Conservation (phyloP, 306 rosid genomes). For the Trichosanthes cucumerina region DNA sequence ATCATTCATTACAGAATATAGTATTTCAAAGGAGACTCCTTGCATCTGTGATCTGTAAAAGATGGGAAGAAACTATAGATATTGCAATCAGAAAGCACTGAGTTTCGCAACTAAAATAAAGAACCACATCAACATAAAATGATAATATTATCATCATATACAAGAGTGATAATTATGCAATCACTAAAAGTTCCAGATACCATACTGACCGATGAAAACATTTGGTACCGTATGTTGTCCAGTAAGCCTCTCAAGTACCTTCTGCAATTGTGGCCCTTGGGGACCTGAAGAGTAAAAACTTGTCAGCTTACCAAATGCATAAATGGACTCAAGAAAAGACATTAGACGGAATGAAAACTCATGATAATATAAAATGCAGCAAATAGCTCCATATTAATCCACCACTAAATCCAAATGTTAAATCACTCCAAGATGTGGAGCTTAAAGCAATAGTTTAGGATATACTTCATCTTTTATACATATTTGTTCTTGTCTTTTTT, state of each 20-base stretch:
- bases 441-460: too few relatives aligned
- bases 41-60: not conserved
- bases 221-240: constrained; percentile 97
- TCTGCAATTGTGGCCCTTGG: constrained; percentile 95
- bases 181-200: not conserved
- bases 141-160: not conserved
- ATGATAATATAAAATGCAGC: not conserved
- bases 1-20: not conserved
- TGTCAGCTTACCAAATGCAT: not conserved
- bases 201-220: constrained; percentile 68
- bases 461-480: too few relatives aligned
- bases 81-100: not conserved
- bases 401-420: not conserved
- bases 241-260: constrained; percentile 73
- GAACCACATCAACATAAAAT: not conserved
- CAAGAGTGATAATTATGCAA: not conserved
- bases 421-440: too few relatives aligned
- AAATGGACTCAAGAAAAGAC: not conserved
- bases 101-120: not conserved
- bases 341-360: not conserved
- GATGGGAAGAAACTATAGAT: not conserved
- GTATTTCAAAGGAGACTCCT: not conserved
- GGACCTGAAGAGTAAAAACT: constrained; percentile 43
- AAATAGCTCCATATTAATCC: not conserved
- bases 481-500: too few relatives aligned